Conservation (phyloP, 208 protist genomes). For the Zelonia costaricensis region DNA sequence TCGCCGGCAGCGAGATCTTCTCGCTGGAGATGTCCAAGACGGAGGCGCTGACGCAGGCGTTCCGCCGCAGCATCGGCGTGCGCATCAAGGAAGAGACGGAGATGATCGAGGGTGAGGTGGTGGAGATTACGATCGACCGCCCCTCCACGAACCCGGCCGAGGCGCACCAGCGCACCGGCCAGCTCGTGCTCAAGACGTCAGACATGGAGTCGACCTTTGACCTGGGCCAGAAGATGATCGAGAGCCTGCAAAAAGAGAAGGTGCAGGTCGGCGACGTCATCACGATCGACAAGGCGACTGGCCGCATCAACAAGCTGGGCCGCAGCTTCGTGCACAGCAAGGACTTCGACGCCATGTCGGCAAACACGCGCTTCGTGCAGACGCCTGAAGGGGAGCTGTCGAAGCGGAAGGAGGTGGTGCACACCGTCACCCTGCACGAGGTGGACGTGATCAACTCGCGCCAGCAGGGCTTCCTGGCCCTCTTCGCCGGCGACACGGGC, state of each 20-base stretch:
- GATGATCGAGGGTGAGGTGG: constrained; percentile 99
- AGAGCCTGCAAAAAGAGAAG: constrained; percentile 99
- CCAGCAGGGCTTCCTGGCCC: constrained; percentile 99
- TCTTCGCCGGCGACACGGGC: constrained; percentile 99
- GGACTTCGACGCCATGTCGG: constrained; percentile 96
- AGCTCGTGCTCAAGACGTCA: constrained; percentile 99
- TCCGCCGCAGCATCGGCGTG: constrained; percentile 98
- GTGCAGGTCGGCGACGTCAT: constrained; percentile 99
- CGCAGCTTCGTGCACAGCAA: constrained; percentile 97
- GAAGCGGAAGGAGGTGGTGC: constrained; percentile 99
- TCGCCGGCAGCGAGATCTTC: constrained; percentile 99
- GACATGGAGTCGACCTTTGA: constrained; percentile 99
- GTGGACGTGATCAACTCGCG: constrained; percentile 99
- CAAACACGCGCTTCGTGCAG: constrained; percentile 96
- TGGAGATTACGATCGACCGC: constrained; percentile 98
- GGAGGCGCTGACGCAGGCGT: constrained; percentile 99
- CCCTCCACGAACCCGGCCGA: constrained; percentile 94
- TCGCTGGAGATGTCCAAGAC: constrained; percentile 99
- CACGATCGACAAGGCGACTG: constrained; percentile 99
- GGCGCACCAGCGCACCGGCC: constrained; percentile 94
- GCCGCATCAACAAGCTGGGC: constrained; percentile 98
- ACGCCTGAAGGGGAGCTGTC: constrained; percentile 99
- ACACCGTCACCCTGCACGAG: constrained; percentile 99
- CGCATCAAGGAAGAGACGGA: constrained; percentile 99
- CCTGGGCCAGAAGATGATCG: constrained; percentile 99